phyloP scores from a whole-genome alignment of 805 yeast genomes.

The Candida vartiovaarae region DNA sequence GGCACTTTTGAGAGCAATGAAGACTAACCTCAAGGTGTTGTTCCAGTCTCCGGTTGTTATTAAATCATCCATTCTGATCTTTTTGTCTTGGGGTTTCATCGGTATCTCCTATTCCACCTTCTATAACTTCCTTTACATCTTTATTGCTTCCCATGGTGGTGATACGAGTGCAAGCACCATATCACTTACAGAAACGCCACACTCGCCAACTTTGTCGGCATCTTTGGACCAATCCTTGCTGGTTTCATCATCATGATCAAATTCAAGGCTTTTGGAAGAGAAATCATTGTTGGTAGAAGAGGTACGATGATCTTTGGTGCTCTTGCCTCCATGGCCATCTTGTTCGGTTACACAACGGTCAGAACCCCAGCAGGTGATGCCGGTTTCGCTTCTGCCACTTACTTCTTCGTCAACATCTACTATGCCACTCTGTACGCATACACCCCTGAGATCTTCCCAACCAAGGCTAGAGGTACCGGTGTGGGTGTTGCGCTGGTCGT shows the following conservation, averaged over 20 bases:
- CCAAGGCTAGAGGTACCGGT: slow-evolving; percentile 49
- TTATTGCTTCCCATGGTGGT: slow-evolving; percentile 43
- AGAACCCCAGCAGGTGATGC: slow-evolving; percentile 46
- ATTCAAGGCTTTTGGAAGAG: slow-evolving; percentile 8
- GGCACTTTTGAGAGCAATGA: slow-evolving; percentile 19
- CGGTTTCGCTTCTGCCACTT: slow-evolving; percentile 41
- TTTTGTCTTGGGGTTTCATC: slow-evolving; percentile 45
- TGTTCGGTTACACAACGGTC: slow-evolving; percentile 59
- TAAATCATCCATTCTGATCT: slow-evolving; percentile 35
- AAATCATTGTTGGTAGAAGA: slow-evolving; percentile 39
- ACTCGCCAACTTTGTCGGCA: slow-evolving; percentile 36
- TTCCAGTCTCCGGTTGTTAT: slow-evolving; percentile 36
- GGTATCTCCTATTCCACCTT: slow-evolving; percentile 48
- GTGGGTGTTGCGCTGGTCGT: slow-evolving; percentile 52
- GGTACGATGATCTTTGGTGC: slow-evolving; percentile 51
- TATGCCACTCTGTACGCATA: slow-evolving; percentile 58
- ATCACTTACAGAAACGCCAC: slow-evolving; percentile 42
- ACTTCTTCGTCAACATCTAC: slow-evolving; percentile 40
- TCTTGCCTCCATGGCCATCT: slow-evolving; percentile 45
- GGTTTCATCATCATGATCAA: slow-evolving; percentile 26
- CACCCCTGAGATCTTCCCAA: slow-evolving; percentile 58
- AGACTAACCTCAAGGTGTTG: slow-evolving; percentile 34
- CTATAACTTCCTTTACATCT: slow-evolving; percentile 46
- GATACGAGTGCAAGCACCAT: slow-evolving; percentile 33
- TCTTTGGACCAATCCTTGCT: slow-evolving; percentile 44